A percentile compares a stretch with the other conserved stretches of the same genome.
phyloP scores from a whole-genome alignment of 352 stramenopile species.

The Pythium monospermum region DNA sequence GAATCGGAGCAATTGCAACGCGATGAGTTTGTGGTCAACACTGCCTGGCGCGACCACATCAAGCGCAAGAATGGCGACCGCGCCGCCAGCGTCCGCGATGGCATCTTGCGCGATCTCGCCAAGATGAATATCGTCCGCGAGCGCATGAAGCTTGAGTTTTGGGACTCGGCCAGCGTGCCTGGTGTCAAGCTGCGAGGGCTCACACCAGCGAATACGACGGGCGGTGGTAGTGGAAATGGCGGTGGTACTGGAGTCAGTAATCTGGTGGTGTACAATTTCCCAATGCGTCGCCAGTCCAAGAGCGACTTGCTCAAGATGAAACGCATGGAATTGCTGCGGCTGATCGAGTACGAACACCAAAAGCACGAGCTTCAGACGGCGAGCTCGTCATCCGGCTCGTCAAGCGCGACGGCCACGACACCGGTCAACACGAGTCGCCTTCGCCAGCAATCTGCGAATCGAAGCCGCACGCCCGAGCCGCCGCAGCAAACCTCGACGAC shows the following conservation, averaged over 20 bases:
- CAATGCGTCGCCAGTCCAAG: constrained; percentile 53
- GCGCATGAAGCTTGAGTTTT: constrained; percentile 90
- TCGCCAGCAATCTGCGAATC: background rate
- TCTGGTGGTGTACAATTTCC: constrained; percentile 81
- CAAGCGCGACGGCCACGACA: background rate
- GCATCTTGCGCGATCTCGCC: constrained; percentile 65
- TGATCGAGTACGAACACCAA: constrained; percentile 60
- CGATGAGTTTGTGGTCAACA: constrained; percentile 90
- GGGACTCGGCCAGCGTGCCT: constrained; percentile 75
- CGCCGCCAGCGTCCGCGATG: constrained; percentile 54
- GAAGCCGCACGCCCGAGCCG: constrained; percentile 3
- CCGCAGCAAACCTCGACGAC: constrained; percentile 15
- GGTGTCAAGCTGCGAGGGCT: constrained; percentile 60
- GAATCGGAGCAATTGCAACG: constrained; percentile 66
- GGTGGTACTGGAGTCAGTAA: too few species aligned
- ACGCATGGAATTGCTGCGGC: constrained; percentile 53
- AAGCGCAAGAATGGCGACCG: constrained; percentile 42
- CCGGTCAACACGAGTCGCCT: background rate
- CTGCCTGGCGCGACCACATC: constrained; percentile 58
- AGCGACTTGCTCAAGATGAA: constrained; percentile 42
- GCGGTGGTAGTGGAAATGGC: background rate
- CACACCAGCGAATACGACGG: constrained; percentile 11
- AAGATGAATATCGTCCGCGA: constrained; percentile 75
- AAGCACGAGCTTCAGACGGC: constrained; percentile 34
- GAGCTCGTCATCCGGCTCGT: background rate